These are phyloP conservation scores for Achlya hypogyna DNA, from an alignment of 352 stramenopile genomes.

Conservation along the genomic window DNA sequence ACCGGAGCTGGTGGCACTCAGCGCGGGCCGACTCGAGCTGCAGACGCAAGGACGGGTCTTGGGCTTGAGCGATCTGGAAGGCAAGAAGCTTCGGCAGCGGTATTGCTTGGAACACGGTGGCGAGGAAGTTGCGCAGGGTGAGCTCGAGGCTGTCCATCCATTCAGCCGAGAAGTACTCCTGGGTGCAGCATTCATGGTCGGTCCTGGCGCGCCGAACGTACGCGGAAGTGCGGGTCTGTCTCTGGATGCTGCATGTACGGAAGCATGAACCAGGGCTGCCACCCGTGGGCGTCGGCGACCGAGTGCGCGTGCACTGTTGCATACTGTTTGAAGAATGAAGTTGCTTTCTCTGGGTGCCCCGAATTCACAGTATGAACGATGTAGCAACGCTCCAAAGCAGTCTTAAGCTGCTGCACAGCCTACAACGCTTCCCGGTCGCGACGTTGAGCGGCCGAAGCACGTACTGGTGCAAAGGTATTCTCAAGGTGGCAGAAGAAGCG, in stretches of 20 bases:
- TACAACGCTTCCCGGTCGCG: constrained; percentile 21
- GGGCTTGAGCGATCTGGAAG: constrained; percentile 54
- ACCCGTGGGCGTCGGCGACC: constrained; percentile 44
- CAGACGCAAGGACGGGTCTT: constrained; percentile 61
- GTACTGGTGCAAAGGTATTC: constrained; percentile 52
- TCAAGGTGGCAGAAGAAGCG: constrained; percentile 76
- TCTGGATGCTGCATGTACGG: constrained; percentile 70
- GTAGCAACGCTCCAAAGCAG: constrained; percentile 58
- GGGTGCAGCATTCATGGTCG: neutral
- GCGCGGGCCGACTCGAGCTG: constrained; percentile 58
- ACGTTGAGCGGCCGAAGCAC: neutral
- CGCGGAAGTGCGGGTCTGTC: constrained; percentile 57
- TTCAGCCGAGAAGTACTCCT: constrained; percentile 59
- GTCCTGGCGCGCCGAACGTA: constrained; percentile 11
- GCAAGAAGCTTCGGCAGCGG: constrained; percentile 67
- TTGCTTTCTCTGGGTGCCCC: constrained; percentile 51
- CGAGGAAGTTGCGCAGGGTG: constrained; percentile 72
- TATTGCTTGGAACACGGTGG: constrained; percentile 62
- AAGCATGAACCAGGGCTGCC: constrained; percentile 75
- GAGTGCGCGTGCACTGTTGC: constrained; percentile 3
- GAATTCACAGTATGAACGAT: constrained; percentile 69
- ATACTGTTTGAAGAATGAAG: constrained; percentile 56
- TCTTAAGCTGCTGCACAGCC: constrained; percentile 58
- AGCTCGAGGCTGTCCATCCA: constrained; percentile 65
- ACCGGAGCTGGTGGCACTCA: constrained; percentile 56